phyloP scores from a whole-genome alignment of 768 basidiomycete species.

The Neoboletus magnificus region DNA sequence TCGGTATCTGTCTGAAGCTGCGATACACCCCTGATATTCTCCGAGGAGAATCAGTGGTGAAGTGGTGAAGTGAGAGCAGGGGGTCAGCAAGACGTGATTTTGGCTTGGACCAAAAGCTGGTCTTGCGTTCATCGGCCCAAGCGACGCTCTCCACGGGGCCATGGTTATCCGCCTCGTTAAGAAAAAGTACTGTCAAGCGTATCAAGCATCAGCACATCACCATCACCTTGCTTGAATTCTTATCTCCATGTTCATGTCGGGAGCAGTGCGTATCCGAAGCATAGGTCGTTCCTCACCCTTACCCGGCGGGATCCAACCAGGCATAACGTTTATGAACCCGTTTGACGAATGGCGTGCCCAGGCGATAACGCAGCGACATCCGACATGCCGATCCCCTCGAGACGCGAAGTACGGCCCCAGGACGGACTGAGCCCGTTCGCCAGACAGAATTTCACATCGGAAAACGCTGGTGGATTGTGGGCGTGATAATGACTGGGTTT shows the following conservation, averaged over 20 bases:
- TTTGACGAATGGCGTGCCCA: not conserved
- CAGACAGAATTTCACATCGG: not conserved
- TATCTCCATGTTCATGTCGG: not conserved
- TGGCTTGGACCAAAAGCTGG: not conserved
- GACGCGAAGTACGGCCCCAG: not conserved
- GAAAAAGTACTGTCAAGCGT: not conserved
- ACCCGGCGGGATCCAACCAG: not conserved
- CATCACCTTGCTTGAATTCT: not conserved
- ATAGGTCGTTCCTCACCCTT: not conserved
- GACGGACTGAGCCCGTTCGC: not conserved
- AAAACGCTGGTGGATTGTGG: not conserved
- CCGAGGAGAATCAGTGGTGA: not conserved
- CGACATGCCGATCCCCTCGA: not conserved
- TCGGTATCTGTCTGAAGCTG: not conserved
- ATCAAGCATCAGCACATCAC: constrained; percentile 1
- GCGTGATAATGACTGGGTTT: not conserved
- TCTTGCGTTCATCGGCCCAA: not conserved
- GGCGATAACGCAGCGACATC: not conserved
- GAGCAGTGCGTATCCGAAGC: not conserved
- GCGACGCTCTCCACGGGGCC: not conserved
- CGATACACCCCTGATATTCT: not conserved
- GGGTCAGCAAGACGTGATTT: not conserved
- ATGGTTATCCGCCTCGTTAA: too few relatives aligned
- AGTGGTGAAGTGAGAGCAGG: not conserved
- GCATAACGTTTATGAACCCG: not conserved